A percentile compares a stretch with the other conserved stretches of the same genome.
Evolutionary conservation across 306 rosid species (phyloP).

Genomic region (Hippophae tibetana): DNA sequence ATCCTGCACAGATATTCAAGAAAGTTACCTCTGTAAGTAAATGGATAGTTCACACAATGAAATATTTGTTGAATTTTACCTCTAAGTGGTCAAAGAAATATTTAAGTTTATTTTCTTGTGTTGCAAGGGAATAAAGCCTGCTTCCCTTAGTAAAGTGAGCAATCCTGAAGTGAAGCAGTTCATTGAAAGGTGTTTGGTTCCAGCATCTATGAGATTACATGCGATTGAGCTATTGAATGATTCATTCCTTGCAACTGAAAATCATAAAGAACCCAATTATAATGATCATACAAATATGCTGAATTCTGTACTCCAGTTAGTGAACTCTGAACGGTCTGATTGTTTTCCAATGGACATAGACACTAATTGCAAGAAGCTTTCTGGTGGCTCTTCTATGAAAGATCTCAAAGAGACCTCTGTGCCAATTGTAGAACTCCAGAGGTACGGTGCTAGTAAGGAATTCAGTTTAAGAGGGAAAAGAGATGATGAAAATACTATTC

Average conservation of each 20-base stretch:
- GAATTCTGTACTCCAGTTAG: slow-evolving; percentile 18
- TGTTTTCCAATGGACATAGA: slow-evolving; percentile 59
- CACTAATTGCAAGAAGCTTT: slow-evolving; percentile 29
- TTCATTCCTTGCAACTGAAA: slow-evolving; percentile 63
- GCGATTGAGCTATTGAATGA: slow-evolving; percentile 75
- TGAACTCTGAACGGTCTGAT: slow-evolving; percentile 27
- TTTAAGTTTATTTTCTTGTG: background rate
- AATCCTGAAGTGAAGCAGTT: slow-evolving; percentile 64
- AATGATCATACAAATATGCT: slow-evolving; percentile 12
- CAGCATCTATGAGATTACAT: slow-evolving; percentile 56
- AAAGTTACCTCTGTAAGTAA: slow-evolving; percentile 81
- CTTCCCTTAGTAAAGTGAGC: slow-evolving; percentile 59
- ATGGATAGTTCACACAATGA: no score
- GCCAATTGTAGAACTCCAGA: slow-evolving; percentile 31
- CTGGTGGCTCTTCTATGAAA: slow-evolving; percentile 27
- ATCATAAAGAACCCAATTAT: slow-evolving; percentile 21
- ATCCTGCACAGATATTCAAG: slow-evolving; percentile 82
- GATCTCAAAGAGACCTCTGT: slow-evolving; percentile 27
- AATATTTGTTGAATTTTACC: no score
- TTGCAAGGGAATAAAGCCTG: slow-evolving; percentile 79
- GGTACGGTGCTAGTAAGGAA: slow-evolving; percentile 35
- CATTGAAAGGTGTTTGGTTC: slow-evolving; percentile 83
- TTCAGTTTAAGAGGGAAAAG: slow-evolving; percentile 57
- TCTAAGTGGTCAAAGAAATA: no score
- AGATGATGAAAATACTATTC: slow-evolving; percentile 36